Evolutionary conservation across 2,329 filamentous ascomycete genomes (phyloP), one percentile per base, ranked within the genome.

Genomic region (Aspergillus japonicus): DNA sequence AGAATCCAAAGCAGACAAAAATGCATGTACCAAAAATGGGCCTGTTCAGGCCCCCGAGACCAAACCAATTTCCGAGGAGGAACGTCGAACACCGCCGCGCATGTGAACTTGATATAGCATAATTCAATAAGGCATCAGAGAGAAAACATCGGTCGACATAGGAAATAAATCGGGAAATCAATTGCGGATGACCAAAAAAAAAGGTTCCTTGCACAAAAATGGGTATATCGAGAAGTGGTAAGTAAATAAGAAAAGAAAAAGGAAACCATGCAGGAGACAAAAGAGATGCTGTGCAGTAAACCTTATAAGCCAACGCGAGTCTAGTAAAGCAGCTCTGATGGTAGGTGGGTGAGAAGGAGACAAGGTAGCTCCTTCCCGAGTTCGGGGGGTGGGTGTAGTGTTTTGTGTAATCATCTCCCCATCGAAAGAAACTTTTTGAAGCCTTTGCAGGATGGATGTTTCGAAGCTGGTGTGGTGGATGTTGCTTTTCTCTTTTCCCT

Each of bases 251-350:
- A 4, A 11, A 23, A 52, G 44, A 24, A 3, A 42, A 16, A 35
- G 8, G 10, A 47, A 16, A n/a, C 2, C 14, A 54, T n/a, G 35
- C 26, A 23, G 16, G n/a, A 10, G 31, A 54, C 35, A 55, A 48
- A 55, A 24, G 53, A 55, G 12, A 55, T 55, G 29, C 14, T 48
- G 31, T 55, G 42, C 21, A 47, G 42, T 47, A 10, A 55, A 55
- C 26, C 8, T 8, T 29, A 5, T 12, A 31, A 42, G 47, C 53
- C 47, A n/a, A 55, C 26, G 42, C 29, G 33, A 55, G 29, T 26
- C 14, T 35, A 48, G 19, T 5, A 31, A 55, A 33, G 26, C 16
- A 44, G 39, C 39, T 44, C 7, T 19, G 33, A 35, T 44, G 39
- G 6, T 6, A 44, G 39, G 39, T 8, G 16, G 16, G 16, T 6